Percentiles rank a stretch among this genome's conserved stretches.
These are phyloP conservation scores for Wallemia ichthyophaga DNA, from an alignment of 1,284 basidiomycete genomes.

Conservation along the genomic window DNA sequence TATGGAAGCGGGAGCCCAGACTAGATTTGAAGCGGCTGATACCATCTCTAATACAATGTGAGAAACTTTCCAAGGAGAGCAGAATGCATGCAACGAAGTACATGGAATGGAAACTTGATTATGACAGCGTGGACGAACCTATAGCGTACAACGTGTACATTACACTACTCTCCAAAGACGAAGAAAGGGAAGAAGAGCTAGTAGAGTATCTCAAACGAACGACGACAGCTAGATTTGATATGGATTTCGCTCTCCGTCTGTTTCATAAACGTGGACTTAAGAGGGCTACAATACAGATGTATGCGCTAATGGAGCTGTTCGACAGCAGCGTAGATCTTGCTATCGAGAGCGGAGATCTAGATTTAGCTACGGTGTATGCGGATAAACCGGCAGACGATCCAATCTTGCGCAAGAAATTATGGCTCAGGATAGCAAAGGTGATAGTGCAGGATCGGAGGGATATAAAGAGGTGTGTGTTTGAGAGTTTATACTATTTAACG, in stretches of 20 bases:
- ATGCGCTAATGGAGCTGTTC: constrained; percentile 88
- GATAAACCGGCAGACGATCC: constrained; percentile 75
- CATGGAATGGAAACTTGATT: constrained; percentile 3
- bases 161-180: constrained; percentile 5
- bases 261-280: constrained; percentile 55
- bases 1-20: constrained; percentile 53
- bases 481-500: neutral
- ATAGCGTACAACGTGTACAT: constrained; percentile 21
- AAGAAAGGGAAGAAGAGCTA: neutral
- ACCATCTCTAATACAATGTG: constrained; percentile 48
- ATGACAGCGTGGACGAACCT: neutral
- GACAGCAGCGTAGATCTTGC: constrained; percentile 91
- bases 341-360: constrained; percentile 67
- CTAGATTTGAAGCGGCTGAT: constrained; percentile 61
- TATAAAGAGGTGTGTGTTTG: constrained; percentile 57
- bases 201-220: constrained; percentile 43
- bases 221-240: constrained; percentile 71
- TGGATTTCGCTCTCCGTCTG: constrained; percentile 78
- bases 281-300: constrained; percentile 83
- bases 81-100: constrained; percentile 1
- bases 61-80: neutral
- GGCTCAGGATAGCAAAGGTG: constrained; percentile 90
- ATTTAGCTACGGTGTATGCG: constrained; percentile 72
- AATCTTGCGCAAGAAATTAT: constrained; percentile 64
- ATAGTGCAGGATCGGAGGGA: constrained; percentile 92